Evolutionary conservation across 352 stramenopile species (phyloP).

Genomic region (Globisporangium ultimum): DNA sequence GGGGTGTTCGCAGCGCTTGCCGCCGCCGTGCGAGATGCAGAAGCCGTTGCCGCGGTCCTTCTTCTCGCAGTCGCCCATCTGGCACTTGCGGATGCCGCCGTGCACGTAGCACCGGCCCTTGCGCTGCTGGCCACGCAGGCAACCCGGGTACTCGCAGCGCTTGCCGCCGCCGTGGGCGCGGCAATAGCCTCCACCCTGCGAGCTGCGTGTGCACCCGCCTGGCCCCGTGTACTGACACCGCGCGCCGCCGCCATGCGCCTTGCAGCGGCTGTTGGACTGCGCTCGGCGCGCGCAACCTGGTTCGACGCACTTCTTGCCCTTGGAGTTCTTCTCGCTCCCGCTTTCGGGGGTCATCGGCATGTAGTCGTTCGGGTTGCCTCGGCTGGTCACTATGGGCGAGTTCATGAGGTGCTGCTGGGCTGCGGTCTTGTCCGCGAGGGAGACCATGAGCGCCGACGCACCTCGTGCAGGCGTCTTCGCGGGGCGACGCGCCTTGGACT

Average conservation of each 20-base stretch:
- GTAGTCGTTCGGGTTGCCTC: neutral
- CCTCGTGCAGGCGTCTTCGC: neutral
- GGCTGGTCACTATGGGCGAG: conserved; percentile 1
- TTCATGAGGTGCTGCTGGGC: neutral
- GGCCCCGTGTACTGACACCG: conserved; percentile 62
- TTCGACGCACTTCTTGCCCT: conserved; percentile 80
- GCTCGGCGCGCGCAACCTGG: conserved; percentile 51
- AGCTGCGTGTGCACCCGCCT: conserved; percentile 65
- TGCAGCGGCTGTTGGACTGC: conserved; percentile 84
- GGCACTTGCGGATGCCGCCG: conserved; percentile 80
- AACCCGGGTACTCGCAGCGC: conserved; percentile 73
- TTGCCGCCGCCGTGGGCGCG: conserved; percentile 78
- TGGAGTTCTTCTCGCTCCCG: conserved; percentile 19
- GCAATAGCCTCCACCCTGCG: conserved; percentile 77
- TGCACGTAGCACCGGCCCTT: conserved; percentile 85
- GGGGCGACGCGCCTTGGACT: conserved; percentile 10
- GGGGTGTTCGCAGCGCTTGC: conserved; percentile 20
- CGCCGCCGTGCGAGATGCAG: conserved; percentile 26
- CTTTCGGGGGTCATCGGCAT: conserved; percentile 5
- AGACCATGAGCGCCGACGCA: conserved; percentile 6
- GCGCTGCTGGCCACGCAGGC: conserved; percentile 68
- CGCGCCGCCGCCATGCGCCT: conserved; percentile 68
- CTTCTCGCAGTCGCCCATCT: conserved; percentile 74
- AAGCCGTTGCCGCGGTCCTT: conserved; percentile 76
- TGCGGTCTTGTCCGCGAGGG: conserved; percentile 4